phyloP scores from a whole-genome alignment of 192 early-diverging fungal genomes.

The Gaertneriomyces semiglobifer region DNA sequence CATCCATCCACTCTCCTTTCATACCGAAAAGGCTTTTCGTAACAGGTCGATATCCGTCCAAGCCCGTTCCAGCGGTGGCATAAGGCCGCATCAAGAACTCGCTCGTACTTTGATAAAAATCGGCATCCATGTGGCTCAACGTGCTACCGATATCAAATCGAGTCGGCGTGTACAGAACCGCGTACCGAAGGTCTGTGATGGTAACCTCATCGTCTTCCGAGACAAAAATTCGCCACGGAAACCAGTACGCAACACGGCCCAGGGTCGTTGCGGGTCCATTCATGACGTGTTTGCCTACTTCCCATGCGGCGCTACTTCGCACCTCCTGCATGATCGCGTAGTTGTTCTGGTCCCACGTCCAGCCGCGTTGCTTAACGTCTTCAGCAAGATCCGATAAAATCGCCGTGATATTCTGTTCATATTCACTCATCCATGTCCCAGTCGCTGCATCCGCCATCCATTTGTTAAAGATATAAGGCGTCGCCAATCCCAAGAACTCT shows the following conservation, averaged over 20 bases:
- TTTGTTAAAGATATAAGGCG: conserved; percentile 38
- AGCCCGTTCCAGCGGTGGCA: conserved; percentile 28
- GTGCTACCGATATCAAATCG: conserved; percentile 26
- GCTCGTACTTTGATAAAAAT: conserved; percentile 21
- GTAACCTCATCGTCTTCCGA: background rate
- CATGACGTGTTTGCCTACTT: conserved; percentile 10
- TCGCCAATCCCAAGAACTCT: conserved; percentile 16
- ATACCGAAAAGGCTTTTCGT: too few relatives aligned
- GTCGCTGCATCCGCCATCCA: conserved; percentile 29
- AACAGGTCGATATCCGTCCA: conserved; percentile 29
- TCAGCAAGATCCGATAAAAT: conserved; percentile 3
- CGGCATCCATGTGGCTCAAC: conserved; percentile 36
- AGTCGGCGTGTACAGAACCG: conserved; percentile 34
- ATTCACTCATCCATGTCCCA: conserved; percentile 35
- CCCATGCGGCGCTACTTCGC: conserved; percentile 11
- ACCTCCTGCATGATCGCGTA: conserved; percentile 1
- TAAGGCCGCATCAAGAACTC: conserved; percentile 39
- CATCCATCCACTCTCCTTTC: background rate
- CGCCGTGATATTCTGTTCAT: conserved; percentile 21
- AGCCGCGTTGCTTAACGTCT: background rate
- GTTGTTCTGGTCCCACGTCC: background rate
- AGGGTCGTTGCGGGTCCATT: conserved; percentile 22
- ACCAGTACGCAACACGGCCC: conserved; percentile 31
- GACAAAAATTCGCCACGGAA: conserved; percentile 7
- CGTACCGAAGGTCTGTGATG: conserved; percentile 14